These are phyloP conservation scores for Globisporangium cystogenes DNA, from an alignment of 352 stramenopile genomes.

Conservation along the genomic window DNA sequence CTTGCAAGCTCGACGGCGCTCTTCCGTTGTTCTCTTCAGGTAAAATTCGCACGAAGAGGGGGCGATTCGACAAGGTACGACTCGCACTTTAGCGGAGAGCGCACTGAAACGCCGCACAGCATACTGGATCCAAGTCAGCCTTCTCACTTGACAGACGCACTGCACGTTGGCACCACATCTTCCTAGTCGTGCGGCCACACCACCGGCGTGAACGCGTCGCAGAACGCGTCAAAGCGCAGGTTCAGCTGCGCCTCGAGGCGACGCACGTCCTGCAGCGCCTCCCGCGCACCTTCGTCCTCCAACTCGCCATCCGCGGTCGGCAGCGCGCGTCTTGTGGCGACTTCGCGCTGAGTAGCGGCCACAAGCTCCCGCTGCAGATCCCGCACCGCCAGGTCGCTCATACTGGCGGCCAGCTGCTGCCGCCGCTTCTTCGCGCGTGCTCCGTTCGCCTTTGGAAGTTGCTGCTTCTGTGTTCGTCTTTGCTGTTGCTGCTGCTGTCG, in stretches of 20 bases:
- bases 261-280: conserved; percentile 10
- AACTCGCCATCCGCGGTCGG: not conserved
- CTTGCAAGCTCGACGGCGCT: too few relatives aligned
- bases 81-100: not conserved
- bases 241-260: conserved; percentile 50
- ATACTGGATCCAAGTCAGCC: not conserved
- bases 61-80: not conserved
- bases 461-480: not conserved
- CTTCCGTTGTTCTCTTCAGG: conserved; percentile 2
- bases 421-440: conserved; percentile 2
- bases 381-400: conserved; percentile 16
- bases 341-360: conserved; percentile 28
- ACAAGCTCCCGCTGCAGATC: conserved; percentile 36
- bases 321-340: conserved; percentile 25
- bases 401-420: not conserved
- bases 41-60: not conserved
- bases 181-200: conserved; percentile 42
- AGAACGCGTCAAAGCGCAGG: conserved; percentile 57
- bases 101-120: not conserved
- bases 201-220: conserved; percentile 45
- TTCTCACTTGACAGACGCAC: not conserved
- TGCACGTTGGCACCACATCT: too few relatives aligned
- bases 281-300: not conserved
- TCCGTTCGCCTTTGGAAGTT: not conserved
- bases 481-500: conserved; percentile 9